Conservation (phyloP, 768 basidiomycete genomes). For the Mycena galopus region DNA sequence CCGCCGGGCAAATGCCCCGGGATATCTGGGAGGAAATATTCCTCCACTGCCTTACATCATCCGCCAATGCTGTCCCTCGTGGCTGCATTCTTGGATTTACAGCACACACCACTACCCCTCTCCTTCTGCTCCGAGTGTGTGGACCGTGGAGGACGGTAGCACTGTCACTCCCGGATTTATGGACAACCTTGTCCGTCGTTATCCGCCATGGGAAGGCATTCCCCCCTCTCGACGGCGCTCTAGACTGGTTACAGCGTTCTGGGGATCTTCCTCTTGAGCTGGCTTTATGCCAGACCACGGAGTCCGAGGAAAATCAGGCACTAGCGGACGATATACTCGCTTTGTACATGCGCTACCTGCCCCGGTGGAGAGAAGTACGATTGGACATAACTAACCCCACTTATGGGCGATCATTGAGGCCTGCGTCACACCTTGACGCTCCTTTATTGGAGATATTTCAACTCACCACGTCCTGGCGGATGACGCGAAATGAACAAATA, state of each 20-base stretch:
- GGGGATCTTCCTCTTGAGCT: slow-evolving; percentile 49
- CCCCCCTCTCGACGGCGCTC: slow-evolving; percentile 45
- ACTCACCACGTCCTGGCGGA: slow-evolving; percentile 43
- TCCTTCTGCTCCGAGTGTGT: slow-evolving; percentile 58
- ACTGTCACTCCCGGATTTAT: slow-evolving; percentile 53
- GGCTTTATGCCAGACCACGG: slow-evolving; percentile 49
- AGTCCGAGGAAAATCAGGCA: slow-evolving; percentile 46
- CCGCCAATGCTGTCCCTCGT: neutral
- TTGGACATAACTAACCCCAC: slow-evolving; percentile 49
- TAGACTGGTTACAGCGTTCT: slow-evolving; percentile 51
- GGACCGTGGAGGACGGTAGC: slow-evolving; percentile 57
- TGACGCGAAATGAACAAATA: slow-evolving; percentile 43
- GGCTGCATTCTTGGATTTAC: neutral
- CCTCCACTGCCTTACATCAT: slow-evolving; percentile 40
- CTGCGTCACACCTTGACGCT: slow-evolving; percentile 38
- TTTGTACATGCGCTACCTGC: slow-evolving; percentile 46
- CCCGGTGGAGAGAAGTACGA: slow-evolving; percentile 49
- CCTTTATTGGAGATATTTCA: slow-evolving; percentile 48
- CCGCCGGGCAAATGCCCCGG: slow-evolving; percentile 39
- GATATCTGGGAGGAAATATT: slow-evolving; percentile 51
- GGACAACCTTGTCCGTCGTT: slow-evolving; percentile 52
- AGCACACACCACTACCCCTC: slow-evolving; percentile 42
- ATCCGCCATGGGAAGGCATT: slow-evolving; percentile 46
- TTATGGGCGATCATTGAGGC: slow-evolving; percentile 40
- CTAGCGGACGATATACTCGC: slow-evolving; percentile 45